Evolutionary conservation across 306 rosid genomes (phyloP).

Genomic region (Notholithocarpus densiflorus): DNA sequence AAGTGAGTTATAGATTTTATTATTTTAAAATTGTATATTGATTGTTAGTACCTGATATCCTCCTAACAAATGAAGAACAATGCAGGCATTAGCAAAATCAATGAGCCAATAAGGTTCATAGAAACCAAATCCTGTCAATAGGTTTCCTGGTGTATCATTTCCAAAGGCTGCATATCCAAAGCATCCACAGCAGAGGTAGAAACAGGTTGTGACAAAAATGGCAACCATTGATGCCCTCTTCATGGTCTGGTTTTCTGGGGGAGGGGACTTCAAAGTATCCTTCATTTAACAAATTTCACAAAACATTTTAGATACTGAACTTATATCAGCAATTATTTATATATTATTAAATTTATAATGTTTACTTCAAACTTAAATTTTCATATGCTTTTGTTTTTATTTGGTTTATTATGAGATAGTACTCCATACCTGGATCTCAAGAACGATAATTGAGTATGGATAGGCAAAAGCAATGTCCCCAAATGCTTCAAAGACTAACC

Average conservation of each 20-base stretch:
- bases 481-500: conserved; percentile 68
- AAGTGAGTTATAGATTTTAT: too few species aligned
- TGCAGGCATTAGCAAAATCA: conserved; percentile 82
- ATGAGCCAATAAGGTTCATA: conserved; percentile 85
- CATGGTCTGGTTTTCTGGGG: conserved; percentile 78
- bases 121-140: conserved; percentile 78
- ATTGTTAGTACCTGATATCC: conserved; percentile 75
- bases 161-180: conserved; percentile 95
- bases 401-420: background rate
- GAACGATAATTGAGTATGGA: conserved; percentile 68
- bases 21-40: background rate
- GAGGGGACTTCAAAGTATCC: conserved; percentile 86
- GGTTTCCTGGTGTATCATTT: conserved; percentile 71
- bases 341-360: background rate
- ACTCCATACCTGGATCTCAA: conserved; percentile 70
- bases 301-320: conserved; percentile 3
- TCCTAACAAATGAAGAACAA: conserved; percentile 77
- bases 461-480: conserved; percentile 89
- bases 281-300: conserved; percentile 26
- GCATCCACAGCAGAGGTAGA: conserved; percentile 83
- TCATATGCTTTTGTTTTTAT: background rate
- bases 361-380: too few species aligned
- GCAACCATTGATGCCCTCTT: conserved; percentile 66
- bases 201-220: conserved; percentile 57
- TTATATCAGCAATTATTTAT: background rate